A percentile compares a stretch with the other conserved stretches of the same genome.
These are phyloP conservation scores for Rutstroemia sydowiana DNA, from an alignment of 2,329 filamentous ascomycete species.

Conservation along the genomic window DNA sequence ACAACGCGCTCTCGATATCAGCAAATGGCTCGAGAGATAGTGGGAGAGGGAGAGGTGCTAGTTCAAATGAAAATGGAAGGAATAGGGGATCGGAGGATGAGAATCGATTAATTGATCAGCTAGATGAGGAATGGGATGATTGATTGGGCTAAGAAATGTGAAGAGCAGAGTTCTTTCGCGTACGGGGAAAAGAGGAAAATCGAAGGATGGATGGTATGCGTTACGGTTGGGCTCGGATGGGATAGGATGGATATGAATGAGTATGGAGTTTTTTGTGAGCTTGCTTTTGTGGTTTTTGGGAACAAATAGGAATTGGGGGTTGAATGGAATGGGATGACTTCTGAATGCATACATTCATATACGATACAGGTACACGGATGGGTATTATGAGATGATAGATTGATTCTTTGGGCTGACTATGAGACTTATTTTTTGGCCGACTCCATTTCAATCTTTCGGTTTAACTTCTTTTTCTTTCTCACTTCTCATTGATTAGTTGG, in stretches of 20 bases:
- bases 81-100: conserved; percentile 58
- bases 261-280: background rate
- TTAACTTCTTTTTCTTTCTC: too few relatives aligned
- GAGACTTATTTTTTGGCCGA: too few relatives aligned
- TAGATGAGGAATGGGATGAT: conserved; percentile 97
- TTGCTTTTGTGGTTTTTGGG: too few relatives aligned
- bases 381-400: too few relatives aligned
- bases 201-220: background rate
- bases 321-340: too few relatives aligned
- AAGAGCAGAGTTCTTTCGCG: background rate
- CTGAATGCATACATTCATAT: too few relatives aligned
- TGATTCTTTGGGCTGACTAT: too few relatives aligned
- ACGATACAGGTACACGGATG: too few relatives aligned
- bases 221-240: background rate
- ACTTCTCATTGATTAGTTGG: too few relatives aligned
- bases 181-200: background rate
- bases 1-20: conserved; percentile 54
- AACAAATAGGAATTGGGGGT: too few relatives aligned
- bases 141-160: conserved; percentile 27
- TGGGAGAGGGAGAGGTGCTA: background rate
- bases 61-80: background rate
- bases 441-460: too few relatives aligned
- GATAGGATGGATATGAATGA: background rate
- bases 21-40: conserved; percentile 40
- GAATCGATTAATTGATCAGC: conserved; percentile 87